Conservation (phyloP, 2,329 filamentous ascomycete genomes). For the Aspergillus sp. region DNA sequence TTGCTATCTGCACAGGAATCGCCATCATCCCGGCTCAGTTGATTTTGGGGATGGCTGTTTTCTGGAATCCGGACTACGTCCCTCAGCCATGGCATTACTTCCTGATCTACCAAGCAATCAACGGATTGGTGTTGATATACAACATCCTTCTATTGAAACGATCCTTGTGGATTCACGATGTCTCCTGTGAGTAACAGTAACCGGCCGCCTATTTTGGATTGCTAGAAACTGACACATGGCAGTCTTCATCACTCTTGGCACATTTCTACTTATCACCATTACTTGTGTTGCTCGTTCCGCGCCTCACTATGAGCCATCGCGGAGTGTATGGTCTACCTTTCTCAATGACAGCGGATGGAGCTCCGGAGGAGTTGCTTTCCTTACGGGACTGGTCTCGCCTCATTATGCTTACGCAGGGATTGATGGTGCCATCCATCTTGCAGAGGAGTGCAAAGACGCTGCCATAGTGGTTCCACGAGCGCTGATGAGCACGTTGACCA, state of each 20-base stretch:
- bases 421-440: slow-evolving; percentile 33
- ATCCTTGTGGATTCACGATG: slow-evolving; percentile 16
- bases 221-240: too few relatives aligned
- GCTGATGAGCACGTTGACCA: slow-evolving; percentile 28
- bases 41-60: slow-evolving; percentile 14
- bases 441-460: slow-evolving; percentile 36
- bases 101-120: slow-evolving; percentile 23
- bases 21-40: slow-evolving; percentile 23
- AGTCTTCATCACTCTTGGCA: neutral
- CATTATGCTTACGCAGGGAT: slow-evolving; percentile 38
- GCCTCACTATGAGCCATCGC: neutral
- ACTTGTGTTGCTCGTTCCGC: slow-evolving; percentile 1
- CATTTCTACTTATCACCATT: neutral
- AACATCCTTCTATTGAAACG: slow-evolving; percentile 18
- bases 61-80: slow-evolving; percentile 16
- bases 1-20: slow-evolving; percentile 21
- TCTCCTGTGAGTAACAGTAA: slow-evolving; percentile 16
- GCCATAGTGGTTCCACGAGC: slow-evolving; percentile 30
- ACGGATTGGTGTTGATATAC: slow-evolving; percentile 16
- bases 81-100: slow-evolving; percentile 21
- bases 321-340: neutral
- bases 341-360: neutral
- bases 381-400: slow-evolving; percentile 40
- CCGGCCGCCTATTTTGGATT: too few relatives aligned
- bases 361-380: slow-evolving; percentile 33